Evolutionary conservation across 2,329 filamentous ascomycete genomes (phyloP), one percentile per base, ranked within the genome.

Genomic region (Ophiostoma pallidulum): DNA sequence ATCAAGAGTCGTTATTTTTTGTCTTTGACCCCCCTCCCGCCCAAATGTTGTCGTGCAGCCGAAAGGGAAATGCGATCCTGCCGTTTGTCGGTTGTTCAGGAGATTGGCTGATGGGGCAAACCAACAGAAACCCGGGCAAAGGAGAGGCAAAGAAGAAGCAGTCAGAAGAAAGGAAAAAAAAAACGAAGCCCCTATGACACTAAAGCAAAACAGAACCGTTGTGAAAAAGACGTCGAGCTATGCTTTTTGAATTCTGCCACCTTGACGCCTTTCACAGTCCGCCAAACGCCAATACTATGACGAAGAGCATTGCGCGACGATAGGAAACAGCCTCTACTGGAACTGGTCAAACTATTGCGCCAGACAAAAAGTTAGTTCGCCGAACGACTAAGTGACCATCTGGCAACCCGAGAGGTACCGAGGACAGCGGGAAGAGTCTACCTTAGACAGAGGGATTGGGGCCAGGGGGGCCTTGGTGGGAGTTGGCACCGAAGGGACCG

Each of bases 401-500:
- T 28, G 24, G 24, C 24, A 6, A 5, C 24, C 24, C 6, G 10
- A 28, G 24, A 28, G 24, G 19, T n/a, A 45, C 22, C 8, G 6
- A 16, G 8, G 14, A 12, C 37, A 32, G 26, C 12, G 12, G 12
- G n/a, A n/a, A n/a, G n/a, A n/a, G n/a, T n/a, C n/a, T n/a, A 43
- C 45, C 45, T 51, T 57, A 56, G 41, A 58, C 48, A 35, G 54
- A 52, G 43, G 53, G 48, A 14, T 56, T 58, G 39, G 61, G 51
- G 28, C 52, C 53, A 8, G 48, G 64, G 37, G 57, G 67, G 32
- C 67, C 69, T 56, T 71, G 70, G 18, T 68, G 66, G 48, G 63
- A 63, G 54, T 64, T 65, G 53, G 66, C 70, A 44, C 69, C 69
- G 58, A 72, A 74, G 53, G 70, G 70, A 35, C 52, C 67, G 52